Evolutionary conservation across 352 stramenopile genomes (phyloP), one percentile per base, ranked within the genome.

Genomic region (Globisporangium irregulare): DNA sequence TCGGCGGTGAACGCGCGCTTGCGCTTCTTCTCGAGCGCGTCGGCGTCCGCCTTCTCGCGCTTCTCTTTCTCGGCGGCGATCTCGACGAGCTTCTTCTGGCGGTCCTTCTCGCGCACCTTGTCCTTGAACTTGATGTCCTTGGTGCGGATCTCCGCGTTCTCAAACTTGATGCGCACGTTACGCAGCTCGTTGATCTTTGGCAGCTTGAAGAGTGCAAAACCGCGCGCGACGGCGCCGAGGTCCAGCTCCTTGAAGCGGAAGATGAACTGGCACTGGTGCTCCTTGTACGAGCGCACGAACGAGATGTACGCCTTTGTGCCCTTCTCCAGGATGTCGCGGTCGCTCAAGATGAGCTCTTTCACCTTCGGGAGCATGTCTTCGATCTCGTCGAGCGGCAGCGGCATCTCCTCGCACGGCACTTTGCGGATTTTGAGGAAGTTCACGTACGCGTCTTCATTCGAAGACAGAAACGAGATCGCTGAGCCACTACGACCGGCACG

Each of bases 211-310:
- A 96, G 71, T 51, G 82, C 84, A 66, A 94, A 95, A n/a, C 89
- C 87, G 43, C 81, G 78, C 48, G 97, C 97, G 0, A 99, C 81
- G 14, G 87, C 73, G 15, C 89, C 95, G 12, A 99, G 71, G 76
- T 99, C 97, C 20, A 99, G 81, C 36, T 98, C 97, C 62, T 97
- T 95, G 80, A 99, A 99, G 43, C 97, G 90, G 73, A 99, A 99
- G 62, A 99, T 99, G 78, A 99, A 99, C 62, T 98, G 89, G 66
- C 96, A 99, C 73, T 98, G 87, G 84, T 99, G 96, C 70, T 99
- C 97, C 75, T 99, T 99, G 87, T 99, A 99, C 22, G 97, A 98
- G 24, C 97, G 88, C 71, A 99, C 92, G 75, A 99, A 99, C 18
- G 97, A 97, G 50, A 99, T 99, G 74, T 99, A 99, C 15, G 97